These are phyloP conservation scores for Pachyrhizus erosus DNA, from an alignment of 306 rosid species.

Conservation along the genomic window DNA sequence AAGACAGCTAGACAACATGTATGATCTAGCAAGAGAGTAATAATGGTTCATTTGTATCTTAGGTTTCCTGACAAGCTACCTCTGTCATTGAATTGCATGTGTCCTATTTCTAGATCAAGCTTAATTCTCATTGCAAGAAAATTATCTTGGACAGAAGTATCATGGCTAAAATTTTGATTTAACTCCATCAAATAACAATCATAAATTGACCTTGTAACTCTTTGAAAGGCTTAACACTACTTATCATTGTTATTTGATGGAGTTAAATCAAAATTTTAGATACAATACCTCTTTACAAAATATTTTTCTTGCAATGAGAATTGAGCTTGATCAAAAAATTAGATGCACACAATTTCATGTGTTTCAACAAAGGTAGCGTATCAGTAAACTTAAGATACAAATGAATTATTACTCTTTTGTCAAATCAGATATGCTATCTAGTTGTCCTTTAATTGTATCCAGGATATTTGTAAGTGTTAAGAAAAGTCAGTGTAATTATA, in stretches of 20 bases:
- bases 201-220: not conserved
- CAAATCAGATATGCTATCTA: not conserved
- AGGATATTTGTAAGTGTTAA: not conserved
- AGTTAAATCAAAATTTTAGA: not conserved
- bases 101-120: not conserved
- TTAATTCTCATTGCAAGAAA: not conserved
- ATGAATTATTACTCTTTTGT: not conserved
- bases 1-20: not conserved
- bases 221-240: not conserved
- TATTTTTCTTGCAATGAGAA: not conserved
- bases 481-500: not conserved
- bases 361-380: not conserved
- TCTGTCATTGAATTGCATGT: not conserved
- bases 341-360: not conserved
- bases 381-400: not conserved
- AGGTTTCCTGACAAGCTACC: not conserved
- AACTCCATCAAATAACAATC: not conserved
- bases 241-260: not conserved
- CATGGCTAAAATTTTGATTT: not conserved
- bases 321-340: not conserved
- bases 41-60: not conserved
- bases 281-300: not conserved
- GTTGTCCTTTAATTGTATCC: not conserved
- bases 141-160: not conserved
- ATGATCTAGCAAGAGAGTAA: not conserved